These are phyloP conservation scores for Boletellus sp. DNA, from an alignment of 768 basidiomycete genomes.

Conservation along the genomic window DNA sequence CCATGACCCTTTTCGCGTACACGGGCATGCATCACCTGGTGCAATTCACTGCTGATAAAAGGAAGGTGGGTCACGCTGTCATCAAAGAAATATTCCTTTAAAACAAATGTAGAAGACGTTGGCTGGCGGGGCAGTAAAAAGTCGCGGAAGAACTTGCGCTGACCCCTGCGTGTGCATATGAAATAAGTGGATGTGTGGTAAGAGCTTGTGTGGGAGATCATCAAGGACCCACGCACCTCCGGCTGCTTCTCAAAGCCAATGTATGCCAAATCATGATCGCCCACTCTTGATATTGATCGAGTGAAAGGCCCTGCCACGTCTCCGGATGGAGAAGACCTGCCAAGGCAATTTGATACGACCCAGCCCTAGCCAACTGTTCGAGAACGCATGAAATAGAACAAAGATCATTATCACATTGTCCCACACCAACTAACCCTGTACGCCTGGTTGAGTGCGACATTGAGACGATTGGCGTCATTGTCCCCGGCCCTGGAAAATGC, in stretches of 20 bases:
- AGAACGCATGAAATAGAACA: constrained; percentile 10
- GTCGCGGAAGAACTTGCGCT: constrained; percentile 62
- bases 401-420: background rate
- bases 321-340: constrained; percentile 60
- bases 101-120: constrained; percentile 45
- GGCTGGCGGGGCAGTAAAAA: constrained; percentile 60
- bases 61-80: constrained; percentile 30
- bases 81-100: constrained; percentile 56
- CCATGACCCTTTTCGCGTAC: constrained; percentile 30
- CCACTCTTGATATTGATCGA: constrained; percentile 70
- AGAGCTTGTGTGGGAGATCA: background rate
- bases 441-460: constrained; percentile 60
- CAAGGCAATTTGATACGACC: constrained; percentile 59
- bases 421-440: constrained; percentile 48
- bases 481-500: constrained; percentile 59
- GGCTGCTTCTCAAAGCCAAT: constrained; percentile 60
- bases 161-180: constrained; percentile 42
- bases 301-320: constrained; percentile 64
- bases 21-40: constrained; percentile 40
- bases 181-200: constrained; percentile 7
- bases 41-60: constrained; percentile 39
- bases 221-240: constrained; percentile 47
- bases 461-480: constrained; percentile 59
- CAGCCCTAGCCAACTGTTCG: constrained; percentile 63
- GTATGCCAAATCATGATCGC: constrained; percentile 76